Evolutionary conservation across 352 stramenopile genomes (phyloP).

Genomic region (Albugo laibachii): DNA sequence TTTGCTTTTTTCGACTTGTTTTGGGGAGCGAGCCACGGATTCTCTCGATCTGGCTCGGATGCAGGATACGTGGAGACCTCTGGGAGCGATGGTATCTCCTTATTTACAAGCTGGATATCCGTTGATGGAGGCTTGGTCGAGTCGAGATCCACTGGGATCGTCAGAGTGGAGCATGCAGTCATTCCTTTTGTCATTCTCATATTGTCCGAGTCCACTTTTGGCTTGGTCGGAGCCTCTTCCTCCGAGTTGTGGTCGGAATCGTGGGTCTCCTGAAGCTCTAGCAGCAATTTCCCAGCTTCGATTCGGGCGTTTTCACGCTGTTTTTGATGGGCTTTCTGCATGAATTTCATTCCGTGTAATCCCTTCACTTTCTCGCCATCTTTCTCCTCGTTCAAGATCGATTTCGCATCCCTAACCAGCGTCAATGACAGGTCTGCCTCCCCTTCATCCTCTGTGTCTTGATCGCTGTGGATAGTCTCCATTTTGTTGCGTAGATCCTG

Average conservation of each 20-base stretch:
- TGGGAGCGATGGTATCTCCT: too few species aligned
- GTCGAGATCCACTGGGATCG: constrained; percentile 55
- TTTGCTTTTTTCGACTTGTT: constrained; percentile 40
- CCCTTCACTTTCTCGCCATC: constrained; percentile 26
- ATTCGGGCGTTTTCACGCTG: constrained; percentile 82
- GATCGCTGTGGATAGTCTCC: constrained; percentile 40
- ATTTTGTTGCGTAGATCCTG: constrained; percentile 91
- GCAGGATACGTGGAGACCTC: too few species aligned
- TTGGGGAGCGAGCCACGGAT: constrained; percentile 30
- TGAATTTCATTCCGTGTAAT: constrained; percentile 95
- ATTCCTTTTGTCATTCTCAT: constrained; percentile 60
- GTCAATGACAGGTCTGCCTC: constrained; percentile 39
- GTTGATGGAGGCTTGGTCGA: not conserved
- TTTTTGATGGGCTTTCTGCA: constrained; percentile 92
- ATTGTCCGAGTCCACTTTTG: constrained; percentile 27
- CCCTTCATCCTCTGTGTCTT: constrained; percentile 21
- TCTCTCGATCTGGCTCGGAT: constrained; percentile 20
- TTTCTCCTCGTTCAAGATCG: constrained; percentile 49
- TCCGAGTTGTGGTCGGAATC: constrained; percentile 62
- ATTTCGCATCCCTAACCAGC: constrained; percentile 45
- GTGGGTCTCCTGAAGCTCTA: constrained; percentile 59
- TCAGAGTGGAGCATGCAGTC: constrained; percentile 30
- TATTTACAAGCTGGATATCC: too few species aligned
- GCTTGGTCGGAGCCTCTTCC: constrained; percentile 30
- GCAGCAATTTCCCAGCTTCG: constrained; percentile 85